phyloP scores from a whole-genome alignment of 1,139 yeast genomes.

The Protomyces pachydermus region DNA sequence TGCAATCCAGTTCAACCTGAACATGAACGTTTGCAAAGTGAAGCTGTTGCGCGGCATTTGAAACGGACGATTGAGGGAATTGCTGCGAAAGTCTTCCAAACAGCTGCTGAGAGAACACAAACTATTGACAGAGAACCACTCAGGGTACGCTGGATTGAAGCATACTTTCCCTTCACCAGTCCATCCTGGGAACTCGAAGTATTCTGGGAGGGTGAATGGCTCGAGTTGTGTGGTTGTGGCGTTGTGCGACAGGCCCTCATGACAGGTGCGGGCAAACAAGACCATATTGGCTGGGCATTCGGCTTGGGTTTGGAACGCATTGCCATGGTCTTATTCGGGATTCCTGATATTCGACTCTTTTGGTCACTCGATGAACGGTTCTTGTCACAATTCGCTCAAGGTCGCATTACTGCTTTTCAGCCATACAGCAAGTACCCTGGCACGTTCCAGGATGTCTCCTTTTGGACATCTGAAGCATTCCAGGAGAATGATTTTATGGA shows the following conservation, averaged over 20 bases:
- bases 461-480: conserved; percentile 55
- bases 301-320: conserved; percentile 93
- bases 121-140: conserved; percentile 50
- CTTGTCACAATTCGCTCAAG: conserved; percentile 60
- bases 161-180: conserved; percentile 96
- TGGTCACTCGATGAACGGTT: conserved; percentile 87
- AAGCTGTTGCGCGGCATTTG: conserved; percentile 67
- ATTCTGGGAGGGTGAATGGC: conserved; percentile 99
- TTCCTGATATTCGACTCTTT: conserved; percentile 89
- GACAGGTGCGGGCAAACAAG: conserved; percentile 54
- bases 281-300: conserved; percentile 90
- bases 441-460: conserved; percentile 78
- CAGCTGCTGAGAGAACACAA: conserved; percentile 50
- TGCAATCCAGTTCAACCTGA: conserved; percentile 75
- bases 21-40: conserved; percentile 66
- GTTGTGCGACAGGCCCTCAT: conserved; percentile 75
- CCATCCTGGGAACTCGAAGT: conserved; percentile 99
- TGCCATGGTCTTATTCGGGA: conserved; percentile 90
- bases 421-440: conserved; percentile 93
- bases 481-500: conserved; percentile 95
- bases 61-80: conserved; percentile 79
- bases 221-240: conserved; percentile 97
- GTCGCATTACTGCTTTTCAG: conserved; percentile 63
- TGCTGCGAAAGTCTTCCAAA: conserved; percentile 76
- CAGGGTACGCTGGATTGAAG: conserved; percentile 90